phyloP scores from a whole-genome alignment of 2,329 filamentous ascomycete genomes.

The Fusarium compactum region DNA sequence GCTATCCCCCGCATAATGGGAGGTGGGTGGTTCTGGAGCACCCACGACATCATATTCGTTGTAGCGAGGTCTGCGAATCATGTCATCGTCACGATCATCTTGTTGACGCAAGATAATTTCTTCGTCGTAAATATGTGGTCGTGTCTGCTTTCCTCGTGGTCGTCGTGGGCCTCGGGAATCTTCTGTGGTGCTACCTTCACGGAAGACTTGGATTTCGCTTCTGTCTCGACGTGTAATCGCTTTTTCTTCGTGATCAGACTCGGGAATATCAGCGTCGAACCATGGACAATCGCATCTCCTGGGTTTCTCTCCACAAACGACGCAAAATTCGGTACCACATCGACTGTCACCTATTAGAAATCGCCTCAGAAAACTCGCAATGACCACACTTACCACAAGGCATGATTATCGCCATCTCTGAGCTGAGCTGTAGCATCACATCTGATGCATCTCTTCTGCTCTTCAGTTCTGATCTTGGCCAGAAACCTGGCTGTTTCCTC shows the following conservation, averaged over 20 bases:
- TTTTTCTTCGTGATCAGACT: conserved; percentile 66
- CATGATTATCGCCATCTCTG: conserved; percentile 87
- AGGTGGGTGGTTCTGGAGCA: conserved; percentile 55
- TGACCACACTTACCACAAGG: conserved; percentile 76
- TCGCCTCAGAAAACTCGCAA: background rate
- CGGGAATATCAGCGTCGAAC: conserved; percentile 74
- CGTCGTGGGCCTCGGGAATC: conserved; percentile 44
- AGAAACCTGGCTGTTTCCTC: conserved; percentile 74
- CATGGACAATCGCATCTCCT: conserved; percentile 85
- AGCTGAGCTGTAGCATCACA: conserved; percentile 82
- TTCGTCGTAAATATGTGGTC: conserved; percentile 58
- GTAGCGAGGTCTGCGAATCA: conserved; percentile 44
- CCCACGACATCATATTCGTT: conserved; percentile 53
- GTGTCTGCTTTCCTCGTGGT: conserved; percentile 43
- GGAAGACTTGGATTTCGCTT: conserved; percentile 40
- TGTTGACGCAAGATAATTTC: conserved; percentile 59
- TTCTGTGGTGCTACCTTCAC: conserved; percentile 47
- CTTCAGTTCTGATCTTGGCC: conserved; percentile 72
- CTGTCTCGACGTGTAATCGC: conserved; percentile 59
- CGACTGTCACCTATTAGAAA: conserved; percentile 60
- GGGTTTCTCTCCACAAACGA: conserved; percentile 85
- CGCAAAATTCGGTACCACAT: conserved; percentile 87
- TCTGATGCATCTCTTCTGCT: conserved; percentile 81
- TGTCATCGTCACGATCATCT: conserved; percentile 61
- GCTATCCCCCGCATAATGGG: conserved; percentile 73